Base-by-base conservation (phyloP, 768 basidiomycete genomes). In the Agaricus subrufescens region DNA sequence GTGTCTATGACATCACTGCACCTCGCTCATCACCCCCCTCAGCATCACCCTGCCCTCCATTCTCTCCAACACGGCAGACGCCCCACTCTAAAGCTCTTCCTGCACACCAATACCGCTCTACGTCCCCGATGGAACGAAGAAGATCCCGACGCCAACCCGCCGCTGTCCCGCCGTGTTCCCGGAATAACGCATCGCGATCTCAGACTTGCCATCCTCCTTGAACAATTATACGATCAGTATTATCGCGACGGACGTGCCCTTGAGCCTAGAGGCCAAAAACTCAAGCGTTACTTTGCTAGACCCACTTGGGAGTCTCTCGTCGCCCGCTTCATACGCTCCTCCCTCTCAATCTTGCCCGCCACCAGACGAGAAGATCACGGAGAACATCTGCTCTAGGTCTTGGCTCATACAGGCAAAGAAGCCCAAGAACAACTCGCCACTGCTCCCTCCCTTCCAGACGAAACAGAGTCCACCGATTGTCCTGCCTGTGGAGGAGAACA, bases 141-240 rank as follows among this genome's bases (percentile, higher is more conserved):
- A 31, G 31, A 31, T 31, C 31, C 31, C 9, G 9, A 31, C 31
- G 4, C 9, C 31, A 31, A 31, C 4, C 9, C 31, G 4, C 31
- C 31, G 4, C 4, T 4, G 4, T 31, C 4, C 5, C 14, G 42
- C 9, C 26, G 15, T 29, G 15, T 48, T 10, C 55, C 42, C 23
- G 55, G 55, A 8, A 56, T 56, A 50, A 50, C 55, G 2, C 55
- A 48, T 29, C 47, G 55, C 25, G 55, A 56, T 9, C 40, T 56
- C 7, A 47, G 55, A 2, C 34, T 50, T 31, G 55, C 55, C 30
- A 29, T 50, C 15, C 42, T 44, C 40, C 29, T 50, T 7, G 55
- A 56, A 38, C 29, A 44, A 27, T 6, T 44, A 4, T 56, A 56
- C 31, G 47, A 56, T 40, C 3, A 19, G 11, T 56, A 44, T 14